phyloP scores from a whole-genome alignment of 306 rosid genomes.

The Begonia peltatifolia region DNA sequence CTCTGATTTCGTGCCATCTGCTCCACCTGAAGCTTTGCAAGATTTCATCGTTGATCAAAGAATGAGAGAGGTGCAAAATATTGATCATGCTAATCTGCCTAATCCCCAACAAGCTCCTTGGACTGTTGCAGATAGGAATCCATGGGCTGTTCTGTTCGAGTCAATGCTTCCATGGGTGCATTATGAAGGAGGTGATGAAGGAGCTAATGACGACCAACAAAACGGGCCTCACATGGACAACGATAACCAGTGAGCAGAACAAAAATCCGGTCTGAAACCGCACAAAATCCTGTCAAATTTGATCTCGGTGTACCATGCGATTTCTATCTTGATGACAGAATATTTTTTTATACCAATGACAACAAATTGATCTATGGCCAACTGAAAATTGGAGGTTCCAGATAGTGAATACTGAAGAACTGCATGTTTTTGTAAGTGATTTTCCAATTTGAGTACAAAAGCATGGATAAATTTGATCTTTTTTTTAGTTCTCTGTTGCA shows the following conservation, averaged over 20 bases:
- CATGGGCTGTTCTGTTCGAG: constrained; percentile 73
- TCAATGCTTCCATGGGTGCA: constrained; percentile 92
- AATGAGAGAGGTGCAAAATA: constrained; percentile 45
- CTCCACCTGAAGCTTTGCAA: constrained; percentile 83
- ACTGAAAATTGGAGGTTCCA: no score
- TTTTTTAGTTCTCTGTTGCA: no score
- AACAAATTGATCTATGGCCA: no score
- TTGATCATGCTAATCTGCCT: constrained; percentile 33
- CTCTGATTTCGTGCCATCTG: constrained; percentile 57
- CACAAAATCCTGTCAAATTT: no score
- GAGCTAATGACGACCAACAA: constrained; percentile 25
- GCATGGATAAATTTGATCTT: no score
- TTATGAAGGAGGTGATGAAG: constrained; percentile 35
- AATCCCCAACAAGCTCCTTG: constrained; percentile 45
- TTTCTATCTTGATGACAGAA: no score
- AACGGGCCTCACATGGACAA: constrained; percentile 18
- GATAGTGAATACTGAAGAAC: no score
- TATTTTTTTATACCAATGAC: no score
- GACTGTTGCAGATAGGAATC: constrained; percentile 47
- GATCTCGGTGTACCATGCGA: no score
- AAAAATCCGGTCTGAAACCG: no score
- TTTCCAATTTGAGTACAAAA: no score
- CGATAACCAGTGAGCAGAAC: constrained; percentile 24
- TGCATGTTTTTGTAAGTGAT: no score
- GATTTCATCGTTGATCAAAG: constrained; percentile 52